These are phyloP conservation scores for Mycosphaerella arachidis DNA, from an alignment of 2,329 filamentous ascomycete species.

Conservation along the genomic window DNA sequence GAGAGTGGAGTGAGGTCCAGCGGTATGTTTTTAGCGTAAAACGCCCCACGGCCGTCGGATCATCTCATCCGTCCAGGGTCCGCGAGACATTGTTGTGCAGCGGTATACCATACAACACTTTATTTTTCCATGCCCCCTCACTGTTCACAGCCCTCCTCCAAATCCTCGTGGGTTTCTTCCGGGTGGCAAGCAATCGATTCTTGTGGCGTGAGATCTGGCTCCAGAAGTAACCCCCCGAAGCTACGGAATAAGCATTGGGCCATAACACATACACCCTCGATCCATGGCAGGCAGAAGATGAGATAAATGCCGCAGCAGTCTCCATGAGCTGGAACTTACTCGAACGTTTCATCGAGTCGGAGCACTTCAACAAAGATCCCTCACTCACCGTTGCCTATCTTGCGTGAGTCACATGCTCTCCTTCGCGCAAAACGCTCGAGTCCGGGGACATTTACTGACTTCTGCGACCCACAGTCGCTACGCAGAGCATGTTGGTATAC, in stretches of 20 bases:
- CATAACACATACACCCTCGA: background rate
- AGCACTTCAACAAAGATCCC: slow-evolving; percentile 88
- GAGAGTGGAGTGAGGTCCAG: too few relatives aligned
- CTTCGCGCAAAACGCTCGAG: background rate
- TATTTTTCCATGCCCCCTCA: background rate
- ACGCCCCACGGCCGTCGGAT: too few relatives aligned
- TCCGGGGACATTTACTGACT: background rate
- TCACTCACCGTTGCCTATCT: slow-evolving; percentile 85
- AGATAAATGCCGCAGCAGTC: slow-evolving; percentile 14
- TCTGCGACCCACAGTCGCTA: slow-evolving; percentile 60
- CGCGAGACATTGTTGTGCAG: background rate
- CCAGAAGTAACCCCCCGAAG: background rate
- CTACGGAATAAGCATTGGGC: background rate
- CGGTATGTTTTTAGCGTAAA: too few relatives aligned
- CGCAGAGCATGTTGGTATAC: slow-evolving; percentile 83
- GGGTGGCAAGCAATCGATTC: background rate
- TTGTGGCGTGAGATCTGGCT: background rate
- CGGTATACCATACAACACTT: background rate
- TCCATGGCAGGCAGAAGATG: background rate
- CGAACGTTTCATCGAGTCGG: slow-evolving; percentile 86
- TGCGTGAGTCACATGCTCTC: slow-evolving; percentile 56
- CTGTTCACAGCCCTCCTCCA: background rate
- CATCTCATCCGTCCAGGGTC: background rate
- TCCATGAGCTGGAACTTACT: slow-evolving; percentile 72
- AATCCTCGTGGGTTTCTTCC: background rate